Evolutionary conservation across 2,329 filamentous ascomycete species (phyloP).

Genomic region (Hysterium pulicare): DNA sequence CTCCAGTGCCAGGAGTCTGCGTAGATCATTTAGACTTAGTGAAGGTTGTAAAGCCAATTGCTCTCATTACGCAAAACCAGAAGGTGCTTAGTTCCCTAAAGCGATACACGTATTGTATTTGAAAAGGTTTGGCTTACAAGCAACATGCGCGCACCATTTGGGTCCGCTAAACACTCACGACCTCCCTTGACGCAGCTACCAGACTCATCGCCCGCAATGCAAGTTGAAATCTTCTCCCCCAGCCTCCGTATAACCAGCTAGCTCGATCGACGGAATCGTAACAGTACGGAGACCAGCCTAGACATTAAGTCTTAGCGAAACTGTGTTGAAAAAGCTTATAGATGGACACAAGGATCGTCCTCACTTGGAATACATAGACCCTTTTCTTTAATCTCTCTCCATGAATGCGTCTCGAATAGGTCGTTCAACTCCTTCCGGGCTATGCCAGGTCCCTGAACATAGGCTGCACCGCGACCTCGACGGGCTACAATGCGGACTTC

Average conservation of each 20-base stretch:
- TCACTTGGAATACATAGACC: constrained; percentile 6
- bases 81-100: too few species aligned
- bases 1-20: too few species aligned
- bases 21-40: too few species aligned
- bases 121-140: too few species aligned
- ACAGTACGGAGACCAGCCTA: not conserved
- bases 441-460: constrained; percentile 13
- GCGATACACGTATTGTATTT: too few species aligned
- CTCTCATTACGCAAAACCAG: too few species aligned
- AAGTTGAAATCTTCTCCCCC: not conserved
- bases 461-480: constrained; percentile 22
- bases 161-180: too few species aligned
- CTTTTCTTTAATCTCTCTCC: constrained; percentile 29
- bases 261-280: constrained; percentile 1
- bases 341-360: not conserved
- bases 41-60: too few species aligned
- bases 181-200: too few species aligned
- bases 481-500: constrained; percentile 30
- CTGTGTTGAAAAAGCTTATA: not conserved
- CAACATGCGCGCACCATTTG: too few species aligned
- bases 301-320: not conserved
- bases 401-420: constrained; percentile 22
- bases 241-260: constrained; percentile 2
- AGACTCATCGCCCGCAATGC: not conserved
- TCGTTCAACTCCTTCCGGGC: constrained; percentile 10